Evolutionary conservation across 495 filamentous ascomycete genomes (phyloP).

Genomic region (Bathelium albidoporum): DNA sequence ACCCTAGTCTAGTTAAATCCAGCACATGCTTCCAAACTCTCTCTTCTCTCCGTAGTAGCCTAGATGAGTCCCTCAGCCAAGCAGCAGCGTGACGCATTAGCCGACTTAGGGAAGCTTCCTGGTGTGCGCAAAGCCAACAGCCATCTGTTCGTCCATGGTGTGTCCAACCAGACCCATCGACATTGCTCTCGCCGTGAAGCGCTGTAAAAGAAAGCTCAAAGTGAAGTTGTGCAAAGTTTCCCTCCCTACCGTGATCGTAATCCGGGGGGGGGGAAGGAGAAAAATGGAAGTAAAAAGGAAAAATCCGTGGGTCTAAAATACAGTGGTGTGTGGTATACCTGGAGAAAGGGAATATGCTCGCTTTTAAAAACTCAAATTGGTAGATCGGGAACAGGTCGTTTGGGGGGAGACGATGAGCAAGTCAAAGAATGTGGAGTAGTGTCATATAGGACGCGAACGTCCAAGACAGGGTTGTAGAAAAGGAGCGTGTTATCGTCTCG

Average conservation of each 20-base stretch:
- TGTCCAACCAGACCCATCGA: no score
- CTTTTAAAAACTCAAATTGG: background rate
- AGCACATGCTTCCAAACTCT: background rate
- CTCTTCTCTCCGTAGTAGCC: background rate
- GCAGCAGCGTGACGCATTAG: background rate
- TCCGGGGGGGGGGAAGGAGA: background rate
- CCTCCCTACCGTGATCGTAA: background rate
- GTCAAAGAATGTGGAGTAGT: background rate
- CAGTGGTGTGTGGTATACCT: background rate
- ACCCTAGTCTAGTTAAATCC: background rate
- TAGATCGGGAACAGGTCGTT: background rate
- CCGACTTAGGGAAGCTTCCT: background rate
- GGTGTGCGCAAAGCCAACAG: background rate
- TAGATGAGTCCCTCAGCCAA: background rate
- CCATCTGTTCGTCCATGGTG: background rate
- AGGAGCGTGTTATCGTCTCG: constrained; percentile 1
- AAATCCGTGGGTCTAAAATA: background rate
- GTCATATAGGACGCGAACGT: background rate
- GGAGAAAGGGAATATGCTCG: constrained; percentile 4
- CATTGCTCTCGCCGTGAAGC: no score
- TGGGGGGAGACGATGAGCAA: background rate
- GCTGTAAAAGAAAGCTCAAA: no score
- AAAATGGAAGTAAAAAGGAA: background rate
- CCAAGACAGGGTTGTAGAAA: background rate
- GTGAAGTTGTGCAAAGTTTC: no score